These are phyloP conservation scores for Acanthamoeba culbertsoni DNA, from an alignment of 208 protist genomes.

Conservation along the genomic window DNA sequence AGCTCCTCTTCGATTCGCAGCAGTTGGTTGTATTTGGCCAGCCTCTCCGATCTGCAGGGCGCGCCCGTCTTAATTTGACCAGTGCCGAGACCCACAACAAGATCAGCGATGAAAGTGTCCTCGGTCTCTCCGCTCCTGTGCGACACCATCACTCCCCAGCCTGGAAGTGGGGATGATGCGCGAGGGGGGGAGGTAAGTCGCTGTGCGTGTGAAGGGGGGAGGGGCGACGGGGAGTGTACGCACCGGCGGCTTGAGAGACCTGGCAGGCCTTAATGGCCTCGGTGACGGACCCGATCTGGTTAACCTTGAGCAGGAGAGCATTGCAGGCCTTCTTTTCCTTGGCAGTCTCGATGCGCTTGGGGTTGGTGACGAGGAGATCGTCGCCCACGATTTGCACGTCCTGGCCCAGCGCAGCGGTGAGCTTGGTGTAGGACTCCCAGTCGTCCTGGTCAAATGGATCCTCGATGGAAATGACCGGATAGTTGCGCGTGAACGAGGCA, in stretches of 20 bases:
- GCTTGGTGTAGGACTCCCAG: constrained; percentile 90
- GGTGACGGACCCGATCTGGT: constrained; percentile 98
- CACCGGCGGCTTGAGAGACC: constrained; percentile 86
- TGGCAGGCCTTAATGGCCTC: constrained; percentile 96
- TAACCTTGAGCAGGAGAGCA: constrained; percentile 98
- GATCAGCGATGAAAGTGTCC: constrained; percentile 98
- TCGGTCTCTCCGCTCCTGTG: constrained; percentile 98
- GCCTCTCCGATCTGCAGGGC: constrained; percentile 96
- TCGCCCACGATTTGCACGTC: constrained; percentile 96
- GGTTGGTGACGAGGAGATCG: constrained; percentile 98
- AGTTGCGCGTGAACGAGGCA: constrained; percentile 87
- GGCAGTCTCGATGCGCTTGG: constrained; percentile 93
- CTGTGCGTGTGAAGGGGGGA: neutral
- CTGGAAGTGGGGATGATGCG: too few species aligned
- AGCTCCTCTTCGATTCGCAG: constrained; percentile 93
- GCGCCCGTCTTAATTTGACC: constrained; percentile 99
- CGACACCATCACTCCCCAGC: constrained; percentile 92
- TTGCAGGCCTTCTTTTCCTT: constrained; percentile 92
- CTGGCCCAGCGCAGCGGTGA: constrained; percentile 85
- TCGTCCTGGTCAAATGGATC: constrained; percentile 99
- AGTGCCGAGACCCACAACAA: constrained; percentile 95
- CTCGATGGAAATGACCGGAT: constrained; percentile 98
- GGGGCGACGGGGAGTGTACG: constrained; percentile 88
- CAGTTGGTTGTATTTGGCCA: constrained; percentile 99
- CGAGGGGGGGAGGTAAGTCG: neutral